These are phyloP conservation scores for Eucalyptus regnans DNA, from an alignment of 345 rosid species.

Conservation along the genomic window DNA sequence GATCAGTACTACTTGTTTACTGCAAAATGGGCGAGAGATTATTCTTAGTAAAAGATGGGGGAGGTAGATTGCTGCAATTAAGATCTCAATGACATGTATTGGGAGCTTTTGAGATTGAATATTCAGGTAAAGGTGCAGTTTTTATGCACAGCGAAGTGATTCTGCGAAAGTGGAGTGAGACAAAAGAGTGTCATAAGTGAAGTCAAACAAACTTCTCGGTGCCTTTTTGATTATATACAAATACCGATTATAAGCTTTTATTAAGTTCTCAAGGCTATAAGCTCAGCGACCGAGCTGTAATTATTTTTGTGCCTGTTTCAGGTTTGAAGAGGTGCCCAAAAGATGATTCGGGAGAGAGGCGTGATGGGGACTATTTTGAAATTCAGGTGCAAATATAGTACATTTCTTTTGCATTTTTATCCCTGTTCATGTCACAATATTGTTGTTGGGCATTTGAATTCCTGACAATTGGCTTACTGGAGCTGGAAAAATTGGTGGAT, in stretches of 20 bases:
- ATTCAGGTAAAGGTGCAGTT: too few species aligned
- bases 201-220: not conserved
- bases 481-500: not conserved
- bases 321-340: slow-evolving; percentile 30
- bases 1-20: too few species aligned
- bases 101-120: too few species aligned
- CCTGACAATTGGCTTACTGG: not conserved
- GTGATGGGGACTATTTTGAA: slow-evolving; percentile 42
- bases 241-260: not conserved
- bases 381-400: slow-evolving; percentile 27
- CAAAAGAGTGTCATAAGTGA: not conserved
- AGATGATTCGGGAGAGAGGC: slow-evolving; percentile 18
- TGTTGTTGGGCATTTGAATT: not conserved
- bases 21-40: too few species aligned
- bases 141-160: too few species aligned
- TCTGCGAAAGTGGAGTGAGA: too few species aligned
- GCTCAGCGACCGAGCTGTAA: not conserved
- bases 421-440: not conserved
- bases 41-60: too few species aligned
- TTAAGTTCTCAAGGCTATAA: not conserved
- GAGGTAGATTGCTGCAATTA: too few species aligned
- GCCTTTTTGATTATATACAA: not conserved
- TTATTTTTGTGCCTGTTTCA: not conserved
- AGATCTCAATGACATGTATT: too few species aligned
- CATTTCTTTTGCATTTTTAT: not conserved